phyloP scores from a whole-genome alignment of 2,329 filamentous ascomycete genomes.

The Colletotrichum lini region DNA sequence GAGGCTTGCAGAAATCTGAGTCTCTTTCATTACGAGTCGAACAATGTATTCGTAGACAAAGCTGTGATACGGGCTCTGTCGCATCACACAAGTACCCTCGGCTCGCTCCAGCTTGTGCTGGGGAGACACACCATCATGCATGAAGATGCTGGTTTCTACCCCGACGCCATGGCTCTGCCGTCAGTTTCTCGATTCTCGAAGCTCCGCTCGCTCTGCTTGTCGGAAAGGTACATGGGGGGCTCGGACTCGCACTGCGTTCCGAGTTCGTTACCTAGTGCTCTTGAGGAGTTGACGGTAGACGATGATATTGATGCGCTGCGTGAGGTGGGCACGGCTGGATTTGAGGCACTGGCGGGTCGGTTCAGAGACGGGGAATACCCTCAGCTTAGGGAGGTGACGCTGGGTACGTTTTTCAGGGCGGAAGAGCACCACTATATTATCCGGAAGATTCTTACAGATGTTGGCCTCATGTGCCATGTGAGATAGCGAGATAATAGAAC shows the following conservation, averaged over 20 bases:
- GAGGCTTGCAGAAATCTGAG: too few species aligned
- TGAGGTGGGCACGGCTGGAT: neutral
- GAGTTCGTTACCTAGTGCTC: neutral
- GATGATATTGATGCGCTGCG: neutral
- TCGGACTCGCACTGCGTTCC: neutral
- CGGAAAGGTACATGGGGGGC: neutral
- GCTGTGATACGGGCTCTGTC: too few species aligned
- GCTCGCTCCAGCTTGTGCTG: too few species aligned
- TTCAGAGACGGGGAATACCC: neutral
- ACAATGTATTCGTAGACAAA: too few species aligned
- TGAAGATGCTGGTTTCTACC: too few species aligned
- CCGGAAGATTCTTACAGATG: neutral
- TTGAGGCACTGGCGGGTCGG: neutral
- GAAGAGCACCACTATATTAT: neutral
- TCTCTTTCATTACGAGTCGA: too few species aligned
- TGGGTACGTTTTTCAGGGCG: neutral
- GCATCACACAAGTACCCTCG: too few species aligned
- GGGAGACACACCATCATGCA: too few species aligned
- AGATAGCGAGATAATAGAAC: neutral
- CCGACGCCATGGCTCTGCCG: too few species aligned
- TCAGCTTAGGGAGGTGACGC: neutral
- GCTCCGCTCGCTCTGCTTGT: neutral
- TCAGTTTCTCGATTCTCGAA: neutral
- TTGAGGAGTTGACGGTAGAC: neutral
- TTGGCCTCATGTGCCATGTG: neutral